phyloP scores from a whole-genome alignment of 31 red algal species.

The Endocladia muricata region DNA sequence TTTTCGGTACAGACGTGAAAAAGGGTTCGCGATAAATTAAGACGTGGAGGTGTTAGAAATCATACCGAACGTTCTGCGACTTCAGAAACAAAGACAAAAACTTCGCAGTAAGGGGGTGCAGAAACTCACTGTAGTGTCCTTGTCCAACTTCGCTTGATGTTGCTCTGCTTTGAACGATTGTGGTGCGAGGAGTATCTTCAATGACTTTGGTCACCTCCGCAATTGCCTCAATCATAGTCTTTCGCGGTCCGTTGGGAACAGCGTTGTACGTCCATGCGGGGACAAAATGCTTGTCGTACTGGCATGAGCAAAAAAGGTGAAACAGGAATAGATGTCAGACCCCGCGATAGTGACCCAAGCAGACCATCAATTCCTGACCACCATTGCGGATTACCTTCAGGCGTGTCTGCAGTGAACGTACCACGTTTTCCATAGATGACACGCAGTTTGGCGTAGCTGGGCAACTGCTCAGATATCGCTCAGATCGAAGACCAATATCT shows the following conservation, averaged over 20 bases:
- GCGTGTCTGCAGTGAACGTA: slow-evolving; percentile 5
- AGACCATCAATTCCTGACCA: no score
- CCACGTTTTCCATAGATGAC: slow-evolving; percentile 48
- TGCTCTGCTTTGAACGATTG: slow-evolving; percentile 34
- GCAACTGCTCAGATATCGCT: slow-evolving; percentile 62
- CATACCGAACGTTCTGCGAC: not conserved
- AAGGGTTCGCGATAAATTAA: no score
- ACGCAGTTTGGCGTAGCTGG: slow-evolving; percentile 76
- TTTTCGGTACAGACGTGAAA: not conserved
- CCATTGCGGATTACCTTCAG: no score
- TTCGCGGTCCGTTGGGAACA: not conserved
- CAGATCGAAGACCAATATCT: slow-evolving; percentile 48
- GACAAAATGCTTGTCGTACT: slow-evolving; percentile 52
- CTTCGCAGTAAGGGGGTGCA: no score
- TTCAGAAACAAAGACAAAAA: not conserved
- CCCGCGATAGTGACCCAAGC: no score
- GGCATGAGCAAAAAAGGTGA: no score
- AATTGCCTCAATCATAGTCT: slow-evolving; percentile 55
- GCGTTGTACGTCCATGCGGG: slow-evolving; percentile 73
- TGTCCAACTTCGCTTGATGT: slow-evolving; percentile 53
- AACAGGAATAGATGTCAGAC: no score
- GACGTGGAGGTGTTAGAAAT: not conserved
- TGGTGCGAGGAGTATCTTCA: slow-evolving; percentile 45
- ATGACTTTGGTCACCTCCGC: slow-evolving; percentile 56
- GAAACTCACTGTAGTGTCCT: slow-evolving; percentile 67